These are phyloP conservation scores for Leucogyrophana mollusca DNA, from an alignment of 768 basidiomycete species.

Conservation along the genomic window DNA sequence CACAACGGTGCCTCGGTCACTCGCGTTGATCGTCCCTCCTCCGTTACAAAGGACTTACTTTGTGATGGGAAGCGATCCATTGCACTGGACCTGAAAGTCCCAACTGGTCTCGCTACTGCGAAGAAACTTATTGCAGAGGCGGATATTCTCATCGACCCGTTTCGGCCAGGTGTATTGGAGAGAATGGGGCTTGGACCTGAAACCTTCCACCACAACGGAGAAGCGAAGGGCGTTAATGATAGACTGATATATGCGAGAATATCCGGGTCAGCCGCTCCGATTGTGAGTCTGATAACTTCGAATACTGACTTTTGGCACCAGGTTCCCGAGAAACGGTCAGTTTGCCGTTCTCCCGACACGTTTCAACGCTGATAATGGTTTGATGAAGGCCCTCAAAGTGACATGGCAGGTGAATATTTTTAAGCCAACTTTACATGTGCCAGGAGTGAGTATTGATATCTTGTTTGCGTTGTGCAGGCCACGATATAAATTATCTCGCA, in stretches of 20 bases:
- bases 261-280: constrained; percentile 53
- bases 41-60: constrained; percentile 48
- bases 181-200: constrained; percentile 74
- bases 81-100: constrained; percentile 61
- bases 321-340: constrained; percentile 63
- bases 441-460: neutral
- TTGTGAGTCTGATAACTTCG: constrained; percentile 2
- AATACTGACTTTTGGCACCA: constrained; percentile 19
- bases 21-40: constrained; percentile 66
- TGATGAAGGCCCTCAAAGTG: constrained; percentile 57
- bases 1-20: constrained; percentile 79
- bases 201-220: constrained; percentile 56
- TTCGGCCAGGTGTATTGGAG: constrained; percentile 81
- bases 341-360: neutral
- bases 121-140: constrained; percentile 59
- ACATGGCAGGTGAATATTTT: constrained; percentile 66
- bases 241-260: constrained; percentile 73
- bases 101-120: constrained; percentile 53
- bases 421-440: neutral
- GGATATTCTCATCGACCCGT: constrained; percentile 85
- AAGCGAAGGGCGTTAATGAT: constrained; percentile 51
- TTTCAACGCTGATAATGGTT: constrained; percentile 11
- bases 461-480: constrained; percentile 43
- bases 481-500: constrained; percentile 85
- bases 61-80: constrained; percentile 77